A percentile compares a stretch with the other conserved stretches of the same genome.
phyloP scores from a whole-genome alignment of 2,329 filamentous ascomycete species.

The Parasarocladium wereldwijsianum region DNA sequence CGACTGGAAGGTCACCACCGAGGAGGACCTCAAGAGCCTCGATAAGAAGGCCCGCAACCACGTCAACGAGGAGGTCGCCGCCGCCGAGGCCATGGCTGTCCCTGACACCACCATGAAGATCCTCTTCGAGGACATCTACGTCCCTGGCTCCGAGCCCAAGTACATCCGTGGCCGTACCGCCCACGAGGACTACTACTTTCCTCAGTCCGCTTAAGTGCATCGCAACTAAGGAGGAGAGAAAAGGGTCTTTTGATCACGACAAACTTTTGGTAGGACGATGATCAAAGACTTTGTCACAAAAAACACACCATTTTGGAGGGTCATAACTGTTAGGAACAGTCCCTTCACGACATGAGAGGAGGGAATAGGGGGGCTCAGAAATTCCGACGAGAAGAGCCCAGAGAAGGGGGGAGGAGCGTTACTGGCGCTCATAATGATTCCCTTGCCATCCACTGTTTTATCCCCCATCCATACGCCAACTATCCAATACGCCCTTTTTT shows the following conservation, averaged over 20 bases:
- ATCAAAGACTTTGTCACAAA: too few relatives aligned
- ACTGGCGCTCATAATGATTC: constrained; percentile 15
- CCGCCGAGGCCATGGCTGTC: constrained; percentile 72
- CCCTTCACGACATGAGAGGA: too few relatives aligned
- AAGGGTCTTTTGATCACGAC: too few relatives aligned
- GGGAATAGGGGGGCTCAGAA: too few relatives aligned
- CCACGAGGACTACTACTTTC: constrained; percentile 93
- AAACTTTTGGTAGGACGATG: too few relatives aligned
- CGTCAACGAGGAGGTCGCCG: constrained; percentile 81
- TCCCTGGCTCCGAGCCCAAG: constrained; percentile 69
- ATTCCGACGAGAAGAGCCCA: too few relatives aligned
- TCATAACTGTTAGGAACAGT: too few relatives aligned
- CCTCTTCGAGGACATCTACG: constrained; percentile 94
- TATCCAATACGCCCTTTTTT: too few relatives aligned
- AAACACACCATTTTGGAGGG: too few relatives aligned
- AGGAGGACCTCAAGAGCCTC: constrained; percentile 91
- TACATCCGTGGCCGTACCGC: constrained; percentile 77
- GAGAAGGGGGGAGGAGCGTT: not conserved
- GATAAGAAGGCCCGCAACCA: constrained; percentile 83
- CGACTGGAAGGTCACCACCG: constrained; percentile 80
- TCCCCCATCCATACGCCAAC: too few relatives aligned
- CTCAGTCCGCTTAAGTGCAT: constrained; percentile 9
- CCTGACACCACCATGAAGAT: constrained; percentile 71
- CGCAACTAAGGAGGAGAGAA: constrained; percentile 1
- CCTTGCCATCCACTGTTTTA: constrained; percentile 14